These are phyloP conservation scores for Coemansia sp. DNA, from an alignment of 192 early-diverging fungal genomes.

Conservation along the genomic window DNA sequence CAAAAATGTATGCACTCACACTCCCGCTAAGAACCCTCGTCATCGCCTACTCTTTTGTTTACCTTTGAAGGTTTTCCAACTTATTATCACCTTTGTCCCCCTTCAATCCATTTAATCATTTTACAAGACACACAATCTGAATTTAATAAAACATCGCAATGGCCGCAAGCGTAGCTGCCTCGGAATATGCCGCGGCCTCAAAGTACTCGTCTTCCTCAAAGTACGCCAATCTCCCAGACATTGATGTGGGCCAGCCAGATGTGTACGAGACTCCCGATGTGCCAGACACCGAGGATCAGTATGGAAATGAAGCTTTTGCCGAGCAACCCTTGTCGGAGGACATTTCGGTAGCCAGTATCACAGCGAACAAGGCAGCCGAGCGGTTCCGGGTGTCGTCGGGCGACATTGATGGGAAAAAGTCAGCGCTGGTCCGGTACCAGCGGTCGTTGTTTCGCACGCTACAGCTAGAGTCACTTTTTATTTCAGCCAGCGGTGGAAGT, in stretches of 20 bases:
- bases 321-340: slow-evolving; percentile 30
- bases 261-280: slow-evolving; percentile 83
- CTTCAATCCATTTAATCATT: too few relatives aligned
- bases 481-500: not conserved
- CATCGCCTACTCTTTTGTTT: slow-evolving; percentile 1
- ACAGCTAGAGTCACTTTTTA: slow-evolving; percentile 36
- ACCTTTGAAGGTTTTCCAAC: not conserved
- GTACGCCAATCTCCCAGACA: slow-evolving; percentile 77
- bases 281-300: slow-evolving; percentile 2
- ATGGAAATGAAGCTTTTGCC: slow-evolving; percentile 9
- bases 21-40: too few relatives aligned
- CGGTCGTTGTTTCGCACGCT: slow-evolving; percentile 41
- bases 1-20: too few relatives aligned
- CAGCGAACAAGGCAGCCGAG: slow-evolving; percentile 13
- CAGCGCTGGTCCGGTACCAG: slow-evolving; percentile 39
- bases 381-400: slow-evolving; percentile 36
- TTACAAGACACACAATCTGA: too few relatives aligned
- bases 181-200: slow-evolving; percentile 13
- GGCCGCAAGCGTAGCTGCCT: slow-evolving; percentile 21
- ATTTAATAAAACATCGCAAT: slow-evolving; percentile 7
- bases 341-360: slow-evolving; percentile 15
- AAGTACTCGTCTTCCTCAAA: slow-evolving; percentile 38
- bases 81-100: too few relatives aligned
- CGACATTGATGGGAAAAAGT: slow-evolving; percentile 13
- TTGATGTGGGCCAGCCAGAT: slow-evolving; percentile 70